These are phyloP conservation scores for Arabis hirsuta DNA, from an alignment of 345 rosid species.

Conservation along the genomic window DNA sequence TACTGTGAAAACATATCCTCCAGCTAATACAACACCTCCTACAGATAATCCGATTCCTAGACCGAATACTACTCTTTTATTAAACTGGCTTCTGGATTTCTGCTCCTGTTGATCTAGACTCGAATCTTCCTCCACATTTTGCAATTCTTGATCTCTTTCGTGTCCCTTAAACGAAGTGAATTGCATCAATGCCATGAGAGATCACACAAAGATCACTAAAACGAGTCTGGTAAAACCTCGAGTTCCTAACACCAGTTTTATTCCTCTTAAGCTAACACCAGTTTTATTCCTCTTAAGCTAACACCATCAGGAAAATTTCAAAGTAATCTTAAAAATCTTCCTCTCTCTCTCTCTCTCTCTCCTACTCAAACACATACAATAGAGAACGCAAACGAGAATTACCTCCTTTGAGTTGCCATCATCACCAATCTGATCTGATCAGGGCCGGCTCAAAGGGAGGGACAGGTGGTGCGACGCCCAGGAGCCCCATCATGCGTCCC, in stretches of 20 bases:
- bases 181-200: constrained; percentile 33
- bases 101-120: constrained; percentile 45
- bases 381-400: neutral
- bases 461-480: too few species aligned
- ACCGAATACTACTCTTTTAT: constrained; percentile 70
- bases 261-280: neutral
- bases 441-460: too few species aligned
- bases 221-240: neutral
- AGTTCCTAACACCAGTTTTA: neutral
- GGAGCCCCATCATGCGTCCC: too few species aligned
- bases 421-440: constrained; percentile 46
- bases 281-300: too few species aligned
- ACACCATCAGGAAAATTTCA: too few species aligned
- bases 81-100: constrained; percentile 61
- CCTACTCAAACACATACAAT: neutral
- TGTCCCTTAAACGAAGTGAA: constrained; percentile 54
- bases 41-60: constrained; percentile 78
- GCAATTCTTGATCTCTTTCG: constrained; percentile 41
- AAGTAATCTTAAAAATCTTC: neutral
- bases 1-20: constrained; percentile 81
- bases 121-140: constrained; percentile 38
- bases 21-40: constrained; percentile 86
- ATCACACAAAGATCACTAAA: neutral
- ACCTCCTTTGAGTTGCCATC: constrained; percentile 57
- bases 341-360: neutral